Percentiles rank a stretch among this genome's conserved stretches.
Conservation (phyloP, 164 flowering plant species). For the Sextonia rubra region DNA sequence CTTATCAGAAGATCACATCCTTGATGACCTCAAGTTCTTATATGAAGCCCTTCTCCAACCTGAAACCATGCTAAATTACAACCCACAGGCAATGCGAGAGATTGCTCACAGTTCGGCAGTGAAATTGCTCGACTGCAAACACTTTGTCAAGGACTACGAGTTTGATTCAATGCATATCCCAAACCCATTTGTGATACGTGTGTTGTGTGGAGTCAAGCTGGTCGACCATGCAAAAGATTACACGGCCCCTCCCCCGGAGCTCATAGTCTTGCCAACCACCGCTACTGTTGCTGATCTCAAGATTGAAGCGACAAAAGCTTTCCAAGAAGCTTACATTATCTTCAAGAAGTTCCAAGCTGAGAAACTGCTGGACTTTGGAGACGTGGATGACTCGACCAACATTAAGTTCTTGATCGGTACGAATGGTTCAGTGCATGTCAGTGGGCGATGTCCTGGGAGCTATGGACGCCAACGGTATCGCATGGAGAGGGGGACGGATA, state of each 20-base stretch:
- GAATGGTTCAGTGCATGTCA: constrained; percentile 23
- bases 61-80: constrained; percentile 32
- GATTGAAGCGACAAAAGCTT: constrained; percentile 45
- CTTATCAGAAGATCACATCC: constrained; percentile 42
- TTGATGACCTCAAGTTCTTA: constrained; percentile 43
- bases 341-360: constrained; percentile 57
- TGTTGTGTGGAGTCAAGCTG: constrained; percentile 46
- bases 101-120: constrained; percentile 35
- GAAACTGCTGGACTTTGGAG: constrained; percentile 39
- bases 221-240: constrained; percentile 35
- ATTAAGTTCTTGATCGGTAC: constrained; percentile 39
- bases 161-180: constrained; percentile 11
- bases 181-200: constrained; percentile 22
- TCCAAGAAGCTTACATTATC: constrained; percentile 57
- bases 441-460: constrained; percentile 41
- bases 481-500: constrained; percentile 72
- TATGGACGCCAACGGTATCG: constrained; percentile 39
- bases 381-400: constrained; percentile 37
- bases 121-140: constrained; percentile 75
- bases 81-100: constrained; percentile 23
- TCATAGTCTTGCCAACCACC: constrained; percentile 34
- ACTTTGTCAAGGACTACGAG: constrained; percentile 61
- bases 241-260: constrained; percentile 51
- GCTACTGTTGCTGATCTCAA: constrained; percentile 67
- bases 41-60: constrained; percentile 55